These are phyloP conservation scores for Tuber melanosporum DNA, from an alignment of 495 filamentous ascomycete genomes.

Conservation along the genomic window DNA sequence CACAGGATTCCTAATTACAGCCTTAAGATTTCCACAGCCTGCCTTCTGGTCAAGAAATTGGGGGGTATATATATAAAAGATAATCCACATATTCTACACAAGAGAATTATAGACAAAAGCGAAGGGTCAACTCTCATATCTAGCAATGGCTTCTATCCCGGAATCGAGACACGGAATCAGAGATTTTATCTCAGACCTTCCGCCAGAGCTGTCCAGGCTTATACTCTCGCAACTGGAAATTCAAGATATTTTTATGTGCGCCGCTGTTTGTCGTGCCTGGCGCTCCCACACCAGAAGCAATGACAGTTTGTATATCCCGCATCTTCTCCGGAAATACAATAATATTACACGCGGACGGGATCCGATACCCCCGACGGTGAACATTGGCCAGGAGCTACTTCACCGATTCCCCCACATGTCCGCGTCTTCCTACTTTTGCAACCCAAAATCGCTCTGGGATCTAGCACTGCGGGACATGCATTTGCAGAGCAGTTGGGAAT, in stretches of 20 bases:
- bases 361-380: slow-evolving; percentile 21
- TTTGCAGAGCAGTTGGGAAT: slow-evolving; percentile 29
- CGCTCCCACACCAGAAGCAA: slow-evolving; percentile 32
- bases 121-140: background rate
- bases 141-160: background rate
- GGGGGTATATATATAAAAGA: background rate
- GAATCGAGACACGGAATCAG: slow-evolving; percentile 6
- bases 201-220: slow-evolving; percentile 30
- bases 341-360: slow-evolving; percentile 28
- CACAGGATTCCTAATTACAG: background rate
- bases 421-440: slow-evolving; percentile 31
- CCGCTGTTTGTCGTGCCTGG: slow-evolving; percentile 34
- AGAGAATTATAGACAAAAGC: background rate
- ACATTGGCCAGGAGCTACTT: slow-evolving; percentile 26
- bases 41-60: background rate
- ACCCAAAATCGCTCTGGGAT: slow-evolving; percentile 25
- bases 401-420: slow-evolving; percentile 27
- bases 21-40: background rate
- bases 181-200: slow-evolving; percentile 34
- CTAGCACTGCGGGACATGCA: slow-evolving; percentile 26
- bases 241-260: slow-evolving; percentile 30
- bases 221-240: slow-evolving; percentile 31
- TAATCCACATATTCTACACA: background rate
- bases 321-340: slow-evolving; percentile 31
- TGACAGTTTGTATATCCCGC: slow-evolving; percentile 27